A percentile compares a stretch with the other conserved stretches of the same genome.
Conservation (phyloP, 345 rosid genomes). For the Triadica sebifera region DNA sequence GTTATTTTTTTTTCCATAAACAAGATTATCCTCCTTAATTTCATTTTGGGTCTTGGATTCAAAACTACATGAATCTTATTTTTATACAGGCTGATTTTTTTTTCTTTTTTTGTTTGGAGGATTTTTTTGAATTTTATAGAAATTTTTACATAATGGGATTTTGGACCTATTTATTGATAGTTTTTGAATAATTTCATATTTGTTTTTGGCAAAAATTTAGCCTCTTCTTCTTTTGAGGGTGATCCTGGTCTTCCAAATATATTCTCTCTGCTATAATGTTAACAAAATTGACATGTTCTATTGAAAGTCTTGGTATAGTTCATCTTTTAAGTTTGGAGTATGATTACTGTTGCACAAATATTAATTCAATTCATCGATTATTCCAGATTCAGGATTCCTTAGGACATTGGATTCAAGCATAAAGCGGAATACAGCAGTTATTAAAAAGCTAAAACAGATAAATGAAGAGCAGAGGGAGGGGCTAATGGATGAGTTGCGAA, state of each 20-base stretch:
- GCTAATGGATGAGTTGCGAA: constrained; percentile 77
- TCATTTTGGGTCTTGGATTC: not conserved
- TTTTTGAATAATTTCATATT: not conserved
- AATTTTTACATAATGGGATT: not conserved
- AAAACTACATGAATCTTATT: not conserved
- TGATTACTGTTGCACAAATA: constrained; percentile 16
- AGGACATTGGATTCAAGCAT: constrained; percentile 95
- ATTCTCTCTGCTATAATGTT: not conserved
- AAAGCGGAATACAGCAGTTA: constrained; percentile 89
- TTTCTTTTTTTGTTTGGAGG: not conserved
- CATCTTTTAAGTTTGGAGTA: constrained; percentile 5
- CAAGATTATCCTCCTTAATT: not conserved
- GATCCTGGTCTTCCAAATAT: not conserved
- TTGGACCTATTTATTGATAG: not conserved
- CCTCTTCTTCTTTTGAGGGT: not conserved
- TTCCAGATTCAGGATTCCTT: constrained; percentile 74
- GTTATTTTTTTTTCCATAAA: not conserved
- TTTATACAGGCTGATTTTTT: not conserved
- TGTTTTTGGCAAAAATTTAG: not conserved
- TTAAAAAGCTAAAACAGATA: constrained; percentile 86
- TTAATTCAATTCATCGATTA: constrained; percentile 27
- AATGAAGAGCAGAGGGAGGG: constrained; percentile 93
- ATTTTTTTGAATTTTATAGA: not conserved
- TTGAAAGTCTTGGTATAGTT: not conserved
- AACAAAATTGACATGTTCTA: not conserved